Evolutionary conservation across 371 early-diverging fungal species (phyloP), one percentile per base, ranked within the genome.

Genomic region (Haplosporangium sp.): DNA sequence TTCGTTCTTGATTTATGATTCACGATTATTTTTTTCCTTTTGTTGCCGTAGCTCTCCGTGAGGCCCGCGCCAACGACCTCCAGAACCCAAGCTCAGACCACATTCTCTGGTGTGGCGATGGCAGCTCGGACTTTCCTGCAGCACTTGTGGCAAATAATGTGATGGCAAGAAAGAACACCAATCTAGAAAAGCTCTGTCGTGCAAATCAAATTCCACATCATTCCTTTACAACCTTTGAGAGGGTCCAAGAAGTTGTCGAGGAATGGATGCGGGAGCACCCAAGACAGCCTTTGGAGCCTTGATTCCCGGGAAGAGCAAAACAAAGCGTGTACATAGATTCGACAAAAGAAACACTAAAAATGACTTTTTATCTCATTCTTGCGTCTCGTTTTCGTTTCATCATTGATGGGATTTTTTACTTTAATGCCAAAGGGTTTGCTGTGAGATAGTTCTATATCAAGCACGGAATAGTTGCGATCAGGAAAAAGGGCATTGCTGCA

Each of bases 61-160:
- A 74, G 18, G 74, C 74, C 16, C 40, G 64, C 10, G 53, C 46
- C 18, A 67, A 74, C 6, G 69, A 74, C 16, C 68, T 74, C 36
- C 6, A 45, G 51, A 56, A 59, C 21, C 68, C 74, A 48, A 41
- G 11, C 9, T 51, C 42, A 6, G 74, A 74, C 37, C 50, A 68
- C 5, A 74, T 74, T n/a, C 56, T 74, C 1, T 74, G 68, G 67
- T 67, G 67, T 46, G 74, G 74, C 23, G 74, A 74, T 42, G 74
- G 68, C 13, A 74, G 55, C 8, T 62, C 74, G 6, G 74, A 74
- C n/a, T 74, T 74, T 41, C 68, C 74, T 29, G 74, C 68, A 16
- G 68, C 74, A 3, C 63, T 74, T 14, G 42, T 13, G 1, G 52
- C 74, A 1, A 52, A 74, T 20, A 55, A 68, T 36, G 56, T 67